Evolutionary conservation across 495 filamentous ascomycete species (phyloP).

Genomic region (Xylaria palmicola): DNA sequence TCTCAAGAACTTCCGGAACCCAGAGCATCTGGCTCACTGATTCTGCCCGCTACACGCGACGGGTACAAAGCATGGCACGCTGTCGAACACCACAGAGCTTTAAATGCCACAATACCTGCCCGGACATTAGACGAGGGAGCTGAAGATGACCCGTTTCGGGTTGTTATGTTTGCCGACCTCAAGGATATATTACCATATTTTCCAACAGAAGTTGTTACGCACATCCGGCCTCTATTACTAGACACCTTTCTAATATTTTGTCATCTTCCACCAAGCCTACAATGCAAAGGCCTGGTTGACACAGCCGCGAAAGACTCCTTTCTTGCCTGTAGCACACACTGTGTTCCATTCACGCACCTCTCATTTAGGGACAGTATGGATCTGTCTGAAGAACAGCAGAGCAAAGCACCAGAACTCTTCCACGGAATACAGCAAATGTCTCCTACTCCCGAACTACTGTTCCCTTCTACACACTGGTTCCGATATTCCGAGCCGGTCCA

Average conservation of each 20-base stretch:
- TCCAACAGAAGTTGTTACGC: slow-evolving; percentile 30
- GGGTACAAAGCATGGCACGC: slow-evolving; percentile 58
- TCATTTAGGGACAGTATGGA: slow-evolving; percentile 10
- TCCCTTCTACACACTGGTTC: slow-evolving; percentile 39
- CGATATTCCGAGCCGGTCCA: slow-evolving; percentile 33
- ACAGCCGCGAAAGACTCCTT: slow-evolving; percentile 38
- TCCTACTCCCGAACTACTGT: slow-evolving; percentile 38
- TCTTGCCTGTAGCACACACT: slow-evolving; percentile 22
- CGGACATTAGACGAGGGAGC: slow-evolving; percentile 61
- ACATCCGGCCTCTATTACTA: slow-evolving; percentile 49
- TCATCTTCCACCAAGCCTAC: slow-evolving; percentile 56
- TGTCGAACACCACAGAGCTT: slow-evolving; percentile 54
- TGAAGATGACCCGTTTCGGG: slow-evolving; percentile 74
- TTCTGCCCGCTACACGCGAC: slow-evolving; percentile 31
- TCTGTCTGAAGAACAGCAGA: slow-evolving; percentile 22
- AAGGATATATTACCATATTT: slow-evolving; percentile 59
- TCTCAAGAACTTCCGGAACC: slow-evolving; percentile 40
- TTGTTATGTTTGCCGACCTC: slow-evolving; percentile 78
- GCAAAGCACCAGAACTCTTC: slow-evolving; percentile 34
- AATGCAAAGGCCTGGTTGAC: slow-evolving; percentile 13
- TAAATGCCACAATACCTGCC: slow-evolving; percentile 58
- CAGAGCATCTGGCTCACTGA: slow-evolving; percentile 17
- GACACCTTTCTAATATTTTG: slow-evolving; percentile 71
- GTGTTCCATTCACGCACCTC: slow-evolving; percentile 2
- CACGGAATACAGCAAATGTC: slow-evolving; percentile 34